Evolutionary conservation across 768 basidiomycete species (phyloP).

Genomic region (Suillus occidentalis): DNA sequence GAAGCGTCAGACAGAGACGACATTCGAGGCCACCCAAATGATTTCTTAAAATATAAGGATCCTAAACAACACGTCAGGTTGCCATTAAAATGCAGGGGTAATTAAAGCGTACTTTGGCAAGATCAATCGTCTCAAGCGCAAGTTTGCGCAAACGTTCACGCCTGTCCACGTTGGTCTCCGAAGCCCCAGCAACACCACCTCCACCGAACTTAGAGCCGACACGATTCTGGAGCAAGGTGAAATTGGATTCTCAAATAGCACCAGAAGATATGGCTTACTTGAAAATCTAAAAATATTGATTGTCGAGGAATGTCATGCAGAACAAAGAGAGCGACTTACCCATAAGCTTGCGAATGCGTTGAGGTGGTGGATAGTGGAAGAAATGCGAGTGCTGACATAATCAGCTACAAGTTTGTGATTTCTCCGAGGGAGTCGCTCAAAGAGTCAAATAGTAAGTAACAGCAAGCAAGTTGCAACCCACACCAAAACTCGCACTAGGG

Average conservation of each 20-base stretch:
- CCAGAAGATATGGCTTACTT: constrained; percentile 44
- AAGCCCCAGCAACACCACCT: constrained; percentile 93
- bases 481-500: neutral
- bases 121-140: constrained; percentile 95
- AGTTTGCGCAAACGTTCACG: constrained; percentile 94
- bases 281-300: constrained; percentile 51
- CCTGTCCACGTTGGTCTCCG: constrained; percentile 94
- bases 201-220: constrained; percentile 96
- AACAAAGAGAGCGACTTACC: neutral
- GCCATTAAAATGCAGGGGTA: neutral
- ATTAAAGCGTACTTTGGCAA: constrained; percentile 74
- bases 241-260: neutral
- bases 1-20: constrained; percentile 93
- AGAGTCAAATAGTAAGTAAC: neutral
- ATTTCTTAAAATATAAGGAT: constrained; percentile 98
- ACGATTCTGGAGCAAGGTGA: constrained; percentile 63
- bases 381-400: constrained; percentile 3
- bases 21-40: constrained; percentile 98
- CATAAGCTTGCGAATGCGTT: neutral
- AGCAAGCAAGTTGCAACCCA: neutral
- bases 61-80: constrained; percentile 44
- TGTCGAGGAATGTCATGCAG: neutral
- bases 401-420: neutral
- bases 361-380: neutral
- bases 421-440: neutral